Percentiles rank a stretch among this genome's conserved stretches.
Evolutionary conservation across 2,329 filamentous ascomycete species (phyloP).

Genomic region (Lachnellula subtilissima): DNA sequence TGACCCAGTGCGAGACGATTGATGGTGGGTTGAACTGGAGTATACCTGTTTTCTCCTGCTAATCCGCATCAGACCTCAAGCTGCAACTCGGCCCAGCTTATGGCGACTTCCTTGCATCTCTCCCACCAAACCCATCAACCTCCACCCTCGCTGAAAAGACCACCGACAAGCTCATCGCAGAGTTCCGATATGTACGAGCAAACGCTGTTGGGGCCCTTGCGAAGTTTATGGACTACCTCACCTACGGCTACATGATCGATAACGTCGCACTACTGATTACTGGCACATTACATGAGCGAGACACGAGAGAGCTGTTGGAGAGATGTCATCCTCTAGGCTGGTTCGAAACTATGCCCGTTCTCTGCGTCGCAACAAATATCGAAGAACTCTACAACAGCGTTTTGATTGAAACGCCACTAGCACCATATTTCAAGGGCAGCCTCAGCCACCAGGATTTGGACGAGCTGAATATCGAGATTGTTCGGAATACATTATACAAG

Average conservation of each 20-base stretch:
- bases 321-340: slow-evolving; percentile 94
- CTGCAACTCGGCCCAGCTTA: slow-evolving; percentile 95
- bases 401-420: slow-evolving; percentile 90
- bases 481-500: slow-evolving; percentile 97
- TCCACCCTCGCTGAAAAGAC: slow-evolving; percentile 92
- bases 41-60: neutral
- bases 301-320: slow-evolving; percentile 91
- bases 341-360: slow-evolving; percentile 98
- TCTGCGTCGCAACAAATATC: slow-evolving; percentile 96
- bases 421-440: slow-evolving; percentile 95
- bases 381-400: slow-evolving; percentile 99
- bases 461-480: slow-evolving; percentile 98
- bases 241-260: slow-evolving; percentile 99
- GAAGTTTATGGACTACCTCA: slow-evolving; percentile 96
- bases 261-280: slow-evolving; percentile 98
- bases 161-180: slow-evolving; percentile 95
- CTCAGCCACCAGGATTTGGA: slow-evolving; percentile 95
- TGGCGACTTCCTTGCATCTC: slow-evolving; percentile 89
- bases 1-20: slow-evolving; percentile 96
- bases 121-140: slow-evolving; percentile 94
- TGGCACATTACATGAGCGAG: slow-evolving; percentile 92
- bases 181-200: slow-evolving; percentile 93
- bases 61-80: slow-evolving; percentile 70
- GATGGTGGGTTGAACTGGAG: slow-evolving; percentile 61
- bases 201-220: slow-evolving; percentile 88